Conservation (phyloP, 2,329 filamentous ascomycete genomes). For the Apiospora aurea region DNA sequence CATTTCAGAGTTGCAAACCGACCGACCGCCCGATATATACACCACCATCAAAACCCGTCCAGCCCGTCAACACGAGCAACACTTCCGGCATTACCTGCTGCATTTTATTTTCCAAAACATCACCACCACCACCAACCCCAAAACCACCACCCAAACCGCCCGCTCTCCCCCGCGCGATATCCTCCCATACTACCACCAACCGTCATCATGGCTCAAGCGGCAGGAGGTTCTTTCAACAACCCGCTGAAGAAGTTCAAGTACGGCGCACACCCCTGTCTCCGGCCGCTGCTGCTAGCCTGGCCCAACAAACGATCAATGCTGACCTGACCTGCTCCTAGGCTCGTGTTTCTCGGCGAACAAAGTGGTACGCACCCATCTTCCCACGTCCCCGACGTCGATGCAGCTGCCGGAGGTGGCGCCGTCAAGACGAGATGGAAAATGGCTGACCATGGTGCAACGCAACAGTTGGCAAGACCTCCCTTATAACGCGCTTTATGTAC, state of each 20-base stretch:
- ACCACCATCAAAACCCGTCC: not conserved
- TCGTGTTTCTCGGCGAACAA: conserved; percentile 98
- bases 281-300: conserved; percentile 1
- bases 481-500: conserved; percentile 99
- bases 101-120: not conserved
- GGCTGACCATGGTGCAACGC: conserved; percentile 26
- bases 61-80: not conserved
- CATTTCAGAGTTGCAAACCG: not conserved
- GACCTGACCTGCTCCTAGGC: conserved; percentile 55
- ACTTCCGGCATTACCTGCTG: not conserved
- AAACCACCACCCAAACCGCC: conserved; percentile 7
- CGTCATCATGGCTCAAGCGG: conserved; percentile 77
- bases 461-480: conserved; percentile 94
- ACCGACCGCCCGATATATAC: conserved; percentile 17
- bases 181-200: conserved; percentile 31
- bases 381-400: not conserved
- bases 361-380: conserved; percentile 73
- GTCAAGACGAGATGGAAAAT: conserved; percentile 10
- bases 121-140: not conserved
- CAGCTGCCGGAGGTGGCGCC: not conserved
- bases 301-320: conserved; percentile 7
- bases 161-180: conserved; percentile 4
- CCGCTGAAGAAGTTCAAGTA: conserved; percentile 99
- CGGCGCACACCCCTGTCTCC: conserved; percentile 35
- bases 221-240: conserved; percentile 92